phyloP scores from a whole-genome alignment of 2,329 filamentous ascomycete genomes.

The Scopulariopsis brevicaulis region DNA sequence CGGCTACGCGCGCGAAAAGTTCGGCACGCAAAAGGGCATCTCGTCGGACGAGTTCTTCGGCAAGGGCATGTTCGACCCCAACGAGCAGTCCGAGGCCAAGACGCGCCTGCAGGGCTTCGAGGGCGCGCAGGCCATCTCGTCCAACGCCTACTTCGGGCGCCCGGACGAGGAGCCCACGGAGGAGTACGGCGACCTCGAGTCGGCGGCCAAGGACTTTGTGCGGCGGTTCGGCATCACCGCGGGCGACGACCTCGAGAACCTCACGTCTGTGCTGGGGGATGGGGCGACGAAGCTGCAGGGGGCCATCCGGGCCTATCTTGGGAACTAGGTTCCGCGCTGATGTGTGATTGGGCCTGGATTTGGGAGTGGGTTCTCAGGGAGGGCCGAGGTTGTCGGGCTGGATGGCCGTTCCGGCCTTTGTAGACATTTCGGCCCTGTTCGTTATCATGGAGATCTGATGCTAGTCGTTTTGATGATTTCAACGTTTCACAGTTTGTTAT shows the following conservation, averaged over 20 bases:
- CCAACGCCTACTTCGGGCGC: conserved; percentile 94
- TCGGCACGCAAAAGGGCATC: conserved; percentile 87
- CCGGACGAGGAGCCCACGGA: conserved; percentile 72
- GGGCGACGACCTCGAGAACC: conserved; percentile 88
- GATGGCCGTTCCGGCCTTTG: background rate
- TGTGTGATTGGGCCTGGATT: background rate
- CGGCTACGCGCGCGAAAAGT: conserved; percentile 76
- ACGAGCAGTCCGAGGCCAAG: conserved; percentile 76
- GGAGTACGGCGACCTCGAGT: conserved; percentile 84
- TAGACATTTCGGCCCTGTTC: background rate
- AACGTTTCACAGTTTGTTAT: background rate
- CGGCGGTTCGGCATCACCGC: conserved; percentile 92
- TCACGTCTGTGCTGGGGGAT: conserved; percentile 73
- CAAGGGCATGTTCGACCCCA: conserved; percentile 74
- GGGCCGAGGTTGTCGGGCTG: background rate
- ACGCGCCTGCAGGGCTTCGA: conserved; percentile 82
- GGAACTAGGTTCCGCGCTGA: conserved; percentile 29
- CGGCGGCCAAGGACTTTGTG: conserved; percentile 91
- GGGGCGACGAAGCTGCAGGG: conserved; percentile 78
- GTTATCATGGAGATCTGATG: background rate
- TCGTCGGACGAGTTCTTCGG: conserved; percentile 98
- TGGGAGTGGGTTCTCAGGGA: background rate
- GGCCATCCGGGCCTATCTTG: conserved; percentile 52
- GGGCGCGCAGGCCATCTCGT: conserved; percentile 83
- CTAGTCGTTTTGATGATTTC: background rate